Percentiles rank a stretch among this genome's conserved stretches.
Conservation (phyloP, 176 grass and related monocot species). For the Carex kokanica region DNA sequence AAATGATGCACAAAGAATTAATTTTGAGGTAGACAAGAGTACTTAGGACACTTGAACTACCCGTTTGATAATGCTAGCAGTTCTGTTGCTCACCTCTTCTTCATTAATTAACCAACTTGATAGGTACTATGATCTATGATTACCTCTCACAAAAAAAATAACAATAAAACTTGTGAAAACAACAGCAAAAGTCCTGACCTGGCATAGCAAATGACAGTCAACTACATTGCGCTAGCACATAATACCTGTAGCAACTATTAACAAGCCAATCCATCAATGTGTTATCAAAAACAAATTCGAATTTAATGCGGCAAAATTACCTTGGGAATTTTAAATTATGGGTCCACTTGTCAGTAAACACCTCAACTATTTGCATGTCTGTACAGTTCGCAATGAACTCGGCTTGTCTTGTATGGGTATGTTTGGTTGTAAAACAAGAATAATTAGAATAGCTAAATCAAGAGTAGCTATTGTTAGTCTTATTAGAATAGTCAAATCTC, state of each 20-base stretch:
- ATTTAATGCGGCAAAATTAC: background rate
- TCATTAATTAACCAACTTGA: background rate
- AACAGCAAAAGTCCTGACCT: background rate
- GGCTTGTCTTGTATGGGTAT: background rate
- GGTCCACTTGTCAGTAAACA: background rate
- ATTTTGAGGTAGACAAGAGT: no score
- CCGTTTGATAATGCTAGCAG: background rate
- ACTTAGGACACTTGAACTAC: constrained; percentile 7
- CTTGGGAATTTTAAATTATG: background rate
- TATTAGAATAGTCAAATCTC: no score
- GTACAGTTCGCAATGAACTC: background rate
- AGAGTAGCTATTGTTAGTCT: no score
- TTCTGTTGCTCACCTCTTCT: background rate
- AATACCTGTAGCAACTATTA: background rate
- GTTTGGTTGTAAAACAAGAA: no score
- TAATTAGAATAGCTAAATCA: no score
- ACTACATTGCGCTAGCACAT: background rate
- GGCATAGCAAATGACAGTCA: background rate
- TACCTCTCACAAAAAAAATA: background rate
- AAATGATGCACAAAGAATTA: background rate
- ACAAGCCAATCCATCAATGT: background rate
- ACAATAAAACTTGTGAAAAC: background rate
- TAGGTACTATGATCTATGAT: background rate
- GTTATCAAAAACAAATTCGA: background rate
- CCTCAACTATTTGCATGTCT: background rate